These are phyloP conservation scores for Torulaspora quercuum DNA, from an alignment of 805 yeast species.

Conservation along the genomic window DNA sequence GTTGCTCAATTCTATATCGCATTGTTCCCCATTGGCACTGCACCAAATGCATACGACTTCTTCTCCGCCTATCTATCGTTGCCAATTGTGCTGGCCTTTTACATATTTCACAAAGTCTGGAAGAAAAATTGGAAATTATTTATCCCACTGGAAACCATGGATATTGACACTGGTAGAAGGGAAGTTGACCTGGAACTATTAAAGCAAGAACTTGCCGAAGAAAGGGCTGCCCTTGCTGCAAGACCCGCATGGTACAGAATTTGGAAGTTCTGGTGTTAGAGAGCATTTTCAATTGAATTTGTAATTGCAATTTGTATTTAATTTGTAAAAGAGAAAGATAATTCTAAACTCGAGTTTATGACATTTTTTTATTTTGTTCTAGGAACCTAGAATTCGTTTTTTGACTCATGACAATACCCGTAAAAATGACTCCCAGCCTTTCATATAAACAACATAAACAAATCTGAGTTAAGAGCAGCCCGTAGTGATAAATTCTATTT, in stretches of 20 bases:
- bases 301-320: not conserved
- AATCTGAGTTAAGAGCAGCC: too few relatives aligned
- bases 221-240: slow-evolving; percentile 40
- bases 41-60: slow-evolving; percentile 54
- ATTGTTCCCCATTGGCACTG: slow-evolving; percentile 57
- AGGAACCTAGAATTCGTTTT: too few relatives aligned
- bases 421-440: too few relatives aligned
- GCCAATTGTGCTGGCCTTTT: slow-evolving; percentile 58
- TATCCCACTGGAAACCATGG: slow-evolving; percentile 49
- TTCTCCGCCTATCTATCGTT: slow-evolving; percentile 64
- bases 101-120: slow-evolving; percentile 56
- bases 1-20: slow-evolving; percentile 83
- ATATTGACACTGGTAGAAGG: slow-evolving; percentile 61
- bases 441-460: too few relatives aligned
- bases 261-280: slow-evolving; percentile 48
- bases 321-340: not conserved
- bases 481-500: too few relatives aligned
- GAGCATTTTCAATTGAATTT: not conserved
- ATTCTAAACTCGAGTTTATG: not conserved
- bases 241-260: slow-evolving; percentile 48
- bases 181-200: slow-evolving; percentile 52
- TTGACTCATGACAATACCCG: too few relatives aligned
- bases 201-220: slow-evolving; percentile 52
- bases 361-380: too few relatives aligned
- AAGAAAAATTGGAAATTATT: slow-evolving; percentile 41